A percentile compares a stretch with the other conserved stretches of the same genome.
phyloP scores from a whole-genome alignment of 2,329 filamentous ascomycete species.

The Curvularia sp. region DNA sequence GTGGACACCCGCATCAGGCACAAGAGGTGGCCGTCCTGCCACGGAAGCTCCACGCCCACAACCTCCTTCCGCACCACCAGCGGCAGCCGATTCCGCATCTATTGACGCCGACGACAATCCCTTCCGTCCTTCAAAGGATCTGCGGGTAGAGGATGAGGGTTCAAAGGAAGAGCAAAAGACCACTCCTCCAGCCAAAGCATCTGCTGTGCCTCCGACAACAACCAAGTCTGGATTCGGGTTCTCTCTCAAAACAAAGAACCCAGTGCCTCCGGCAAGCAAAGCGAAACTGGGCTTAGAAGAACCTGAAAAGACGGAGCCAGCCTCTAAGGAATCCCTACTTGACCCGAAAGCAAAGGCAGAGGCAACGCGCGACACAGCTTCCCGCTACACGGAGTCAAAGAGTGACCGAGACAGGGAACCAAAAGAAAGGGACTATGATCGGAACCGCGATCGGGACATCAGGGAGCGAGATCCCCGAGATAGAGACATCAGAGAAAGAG shows the following conservation, averaged over 20 bases:
- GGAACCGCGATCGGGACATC: constrained; percentile 49
- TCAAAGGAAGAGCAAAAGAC: constrained; percentile 60
- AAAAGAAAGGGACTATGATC: constrained; percentile 31
- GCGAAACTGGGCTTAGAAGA: constrained; percentile 58
- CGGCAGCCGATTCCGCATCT: constrained; percentile 36
- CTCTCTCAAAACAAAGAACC: constrained; percentile 79
- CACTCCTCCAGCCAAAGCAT: constrained; percentile 60
- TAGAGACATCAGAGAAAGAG: constrained; percentile 54
- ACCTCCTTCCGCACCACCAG: constrained; percentile 21
- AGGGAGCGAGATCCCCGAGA: constrained; percentile 52
- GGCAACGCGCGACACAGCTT: constrained; percentile 36
- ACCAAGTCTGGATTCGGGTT: constrained; percentile 75
- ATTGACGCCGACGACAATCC: constrained; percentile 65
- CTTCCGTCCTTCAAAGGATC: constrained; percentile 69
- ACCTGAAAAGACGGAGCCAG: constrained; percentile 42
- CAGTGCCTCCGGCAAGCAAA: constrained; percentile 61
- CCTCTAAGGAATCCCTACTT: constrained; percentile 50
- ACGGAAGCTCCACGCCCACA: constrained; percentile 47
- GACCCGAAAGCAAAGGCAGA: constrained; percentile 50
- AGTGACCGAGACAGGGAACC: constrained; percentile 35
- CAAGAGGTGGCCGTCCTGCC: constrained; percentile 59
- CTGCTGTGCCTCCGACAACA: constrained; percentile 61
- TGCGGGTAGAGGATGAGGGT: constrained; percentile 68
- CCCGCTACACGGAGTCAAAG: constrained; percentile 34
- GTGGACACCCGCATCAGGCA: constrained; percentile 68